Conservation (phyloP, 805 yeast species). For the Gaillardinia entomophila region DNA sequence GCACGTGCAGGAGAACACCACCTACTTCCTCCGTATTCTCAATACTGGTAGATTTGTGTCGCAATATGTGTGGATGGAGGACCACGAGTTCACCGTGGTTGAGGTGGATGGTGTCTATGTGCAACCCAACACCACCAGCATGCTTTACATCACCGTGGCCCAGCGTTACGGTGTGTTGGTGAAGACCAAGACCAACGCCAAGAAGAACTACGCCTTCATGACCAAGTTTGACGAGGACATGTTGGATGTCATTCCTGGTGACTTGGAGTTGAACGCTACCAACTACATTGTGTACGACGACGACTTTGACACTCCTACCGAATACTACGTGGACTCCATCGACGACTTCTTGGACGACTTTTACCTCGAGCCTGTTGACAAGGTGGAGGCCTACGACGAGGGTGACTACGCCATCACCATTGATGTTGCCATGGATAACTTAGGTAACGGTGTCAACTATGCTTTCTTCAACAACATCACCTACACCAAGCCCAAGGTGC, state of each 20-base stretch:
- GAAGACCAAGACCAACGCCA: slow-evolving; percentile 59
- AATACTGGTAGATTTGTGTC: slow-evolving; percentile 91
- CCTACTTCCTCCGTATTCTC: slow-evolving; percentile 74
- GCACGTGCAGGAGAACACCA: slow-evolving; percentile 76
- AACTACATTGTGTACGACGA: slow-evolving; percentile 59
- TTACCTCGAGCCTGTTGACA: slow-evolving; percentile 22
- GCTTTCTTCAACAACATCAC: slow-evolving; percentile 94
- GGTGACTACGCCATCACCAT: slow-evolving; percentile 68
- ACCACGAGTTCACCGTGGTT: slow-evolving; percentile 77
- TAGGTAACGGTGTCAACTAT: slow-evolving; percentile 83
- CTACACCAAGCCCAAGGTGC: slow-evolving; percentile 77
- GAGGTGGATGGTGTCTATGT: slow-evolving; percentile 91
- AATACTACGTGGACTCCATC: slow-evolving; percentile 33
- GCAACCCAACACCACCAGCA: slow-evolving; percentile 63
- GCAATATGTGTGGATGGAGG: slow-evolving; percentile 84
- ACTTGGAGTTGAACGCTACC: slow-evolving; percentile 66
- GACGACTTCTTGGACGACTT: slow-evolving; percentile 42
- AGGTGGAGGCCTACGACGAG: slow-evolving; percentile 48
- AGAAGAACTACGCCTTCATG: slow-evolving; percentile 73
- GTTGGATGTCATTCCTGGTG: slow-evolving; percentile 71
- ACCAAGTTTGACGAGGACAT: slow-evolving; percentile 74
- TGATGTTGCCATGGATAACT: slow-evolving; percentile 77
- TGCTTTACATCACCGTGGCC: slow-evolving; percentile 80
- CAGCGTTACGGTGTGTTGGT: slow-evolving; percentile 85
- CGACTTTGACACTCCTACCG: slow-evolving; percentile 37